Conservation (phyloP, 805 yeast species). For the Lachancea lanzarotensis region DNA sequence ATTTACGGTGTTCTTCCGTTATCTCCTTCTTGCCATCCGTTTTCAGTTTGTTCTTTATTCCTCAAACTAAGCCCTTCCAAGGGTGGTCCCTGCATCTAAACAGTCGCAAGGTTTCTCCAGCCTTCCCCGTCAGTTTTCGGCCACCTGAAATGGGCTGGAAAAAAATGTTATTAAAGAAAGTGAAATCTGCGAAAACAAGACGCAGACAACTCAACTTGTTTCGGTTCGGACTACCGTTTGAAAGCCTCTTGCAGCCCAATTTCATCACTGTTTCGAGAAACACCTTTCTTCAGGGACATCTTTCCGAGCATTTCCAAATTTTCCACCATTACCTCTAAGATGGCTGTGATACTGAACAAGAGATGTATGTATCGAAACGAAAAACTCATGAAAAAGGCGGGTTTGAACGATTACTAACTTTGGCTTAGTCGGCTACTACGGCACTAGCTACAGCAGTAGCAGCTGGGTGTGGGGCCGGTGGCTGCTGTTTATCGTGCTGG, state of each 20-base stretch:
- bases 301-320: too few species aligned
- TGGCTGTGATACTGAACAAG: constrained; percentile 1
- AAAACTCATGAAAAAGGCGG: too few species aligned
- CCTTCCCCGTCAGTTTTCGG: too few species aligned
- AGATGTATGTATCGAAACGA: constrained; percentile 2
- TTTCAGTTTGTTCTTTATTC: too few species aligned
- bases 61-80: neutral
- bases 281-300: neutral
- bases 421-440: constrained; percentile 1
- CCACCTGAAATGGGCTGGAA: too few species aligned
- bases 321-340: neutral
- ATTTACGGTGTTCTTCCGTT: too few species aligned
- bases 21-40: too few species aligned
- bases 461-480: constrained; percentile 13
- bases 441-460: neutral
- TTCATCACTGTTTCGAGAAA: neutral
- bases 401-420: too few species aligned
- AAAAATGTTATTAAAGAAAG: neutral
- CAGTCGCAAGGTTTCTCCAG: neutral
- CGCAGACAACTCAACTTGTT: too few species aligned
- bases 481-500: constrained; percentile 8
- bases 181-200: neutral
- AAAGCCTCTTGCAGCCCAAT: too few species aligned
- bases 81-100: neutral
- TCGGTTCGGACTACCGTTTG: neutral